These are phyloP conservation scores for Lecanicillium sp. DNA, from an alignment of 2,329 filamentous ascomycete genomes.

Conservation along the genomic window DNA sequence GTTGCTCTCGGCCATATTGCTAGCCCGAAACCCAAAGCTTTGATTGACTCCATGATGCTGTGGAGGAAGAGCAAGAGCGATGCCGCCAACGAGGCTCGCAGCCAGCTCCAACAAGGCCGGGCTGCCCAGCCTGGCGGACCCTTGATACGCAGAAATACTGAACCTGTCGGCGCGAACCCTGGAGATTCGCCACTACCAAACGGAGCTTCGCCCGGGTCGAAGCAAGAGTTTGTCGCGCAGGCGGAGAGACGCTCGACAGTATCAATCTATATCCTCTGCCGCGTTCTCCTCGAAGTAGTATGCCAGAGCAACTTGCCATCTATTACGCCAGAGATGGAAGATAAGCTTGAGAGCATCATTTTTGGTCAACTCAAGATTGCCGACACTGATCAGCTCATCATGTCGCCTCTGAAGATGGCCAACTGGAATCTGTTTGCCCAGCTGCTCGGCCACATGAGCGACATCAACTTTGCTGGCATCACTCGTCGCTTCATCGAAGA, in stretches of 20 bases:
- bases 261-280: constrained; percentile 91
- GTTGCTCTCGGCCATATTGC: constrained; percentile 90
- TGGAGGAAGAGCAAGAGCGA: constrained; percentile 97
- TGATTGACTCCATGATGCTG: constrained; percentile 96
- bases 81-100: constrained; percentile 63
- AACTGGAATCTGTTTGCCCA: constrained; percentile 96
- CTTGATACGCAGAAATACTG: constrained; percentile 65
- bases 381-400: constrained; percentile 70
- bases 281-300: constrained; percentile 90
- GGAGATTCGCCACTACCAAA: constrained; percentile 23
- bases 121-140: constrained; percentile 34
- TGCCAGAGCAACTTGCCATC: constrained; percentile 75
- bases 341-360: constrained; percentile 89
- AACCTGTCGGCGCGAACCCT: constrained; percentile 48
- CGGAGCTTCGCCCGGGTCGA: constrained; percentile 35
- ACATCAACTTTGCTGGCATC: constrained; percentile 80
- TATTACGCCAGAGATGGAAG: constrained; percentile 86
- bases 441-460: constrained; percentile 92
- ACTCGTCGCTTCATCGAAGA: constrained; percentile 75
- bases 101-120: constrained; percentile 46
- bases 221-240: constrained; percentile 66
- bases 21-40: constrained; percentile 82
- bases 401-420: constrained; percentile 76
- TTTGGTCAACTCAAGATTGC: constrained; percentile 90
- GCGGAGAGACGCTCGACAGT: constrained; percentile 87